Evolutionary conservation across 176 grass and related monocot species (phyloP).

Genomic region (Oryza meridionalis): DNA sequence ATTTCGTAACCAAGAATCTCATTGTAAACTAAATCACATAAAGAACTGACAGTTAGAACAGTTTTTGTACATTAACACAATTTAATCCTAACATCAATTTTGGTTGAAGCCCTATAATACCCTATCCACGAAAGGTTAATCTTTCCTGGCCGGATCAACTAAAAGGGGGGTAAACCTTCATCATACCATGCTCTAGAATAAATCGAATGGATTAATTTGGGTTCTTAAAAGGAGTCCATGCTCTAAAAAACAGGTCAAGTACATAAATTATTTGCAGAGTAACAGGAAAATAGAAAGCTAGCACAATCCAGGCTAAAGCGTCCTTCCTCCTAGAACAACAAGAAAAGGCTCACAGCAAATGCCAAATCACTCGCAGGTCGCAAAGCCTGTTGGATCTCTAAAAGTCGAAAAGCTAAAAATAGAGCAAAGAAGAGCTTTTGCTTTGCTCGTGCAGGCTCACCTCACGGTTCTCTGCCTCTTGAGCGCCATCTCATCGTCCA

Average conservation of each 20-base stretch:
- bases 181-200: not conserved
- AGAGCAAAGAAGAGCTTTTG: not conserved
- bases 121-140: not conserved
- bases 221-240: not conserved
- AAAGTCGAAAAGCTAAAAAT: not conserved
- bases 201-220: not conserved
- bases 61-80: not conserved
- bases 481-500: constrained; percentile 57
- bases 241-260: not conserved
- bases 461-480: constrained; percentile 75
- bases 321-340: not conserved
- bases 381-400: not conserved
- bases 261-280: not conserved
- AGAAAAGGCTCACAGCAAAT: not conserved
- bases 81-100: not conserved
- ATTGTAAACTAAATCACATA: not conserved
- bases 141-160: not conserved
- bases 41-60: not conserved
- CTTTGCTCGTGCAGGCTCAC: constrained; percentile 46
- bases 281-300: not conserved
- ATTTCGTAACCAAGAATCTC: not conserved
- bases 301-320: not conserved
- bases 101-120: constrained; percentile 3
- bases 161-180: constrained; percentile 1
- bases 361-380: not conserved